Evolutionary conservation across 179 eudicot genomes (phyloP), one percentile per base, ranked within the genome.

Genomic region (Beta macrorhiza): DNA sequence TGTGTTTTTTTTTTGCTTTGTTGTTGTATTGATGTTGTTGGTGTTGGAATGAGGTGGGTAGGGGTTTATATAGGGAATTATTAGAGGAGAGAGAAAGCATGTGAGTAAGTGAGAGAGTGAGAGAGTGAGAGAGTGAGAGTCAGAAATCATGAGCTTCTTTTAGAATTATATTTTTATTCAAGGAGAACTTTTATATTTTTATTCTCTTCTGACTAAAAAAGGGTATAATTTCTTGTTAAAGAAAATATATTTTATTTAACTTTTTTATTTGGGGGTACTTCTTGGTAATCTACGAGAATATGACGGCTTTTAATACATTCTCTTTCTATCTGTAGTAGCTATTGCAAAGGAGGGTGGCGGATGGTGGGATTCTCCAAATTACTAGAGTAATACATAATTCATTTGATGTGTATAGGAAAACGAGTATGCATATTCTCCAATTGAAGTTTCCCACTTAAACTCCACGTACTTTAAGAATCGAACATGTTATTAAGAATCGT

Each of bases 61-160:
- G 83, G 79, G 81, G 82, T 83, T 83, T 86, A 83, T 86, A 86
- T 86, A 83, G 82, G 82, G 82, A 74, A 78, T 16, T 32, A 32
- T 32, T 20, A 44, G 62, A 71, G 61, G 74, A 75, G 68, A 78
- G 67, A 78, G 84, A 64, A 78, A 22, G 80, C 86, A 86, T 86
- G 86, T 84, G 89, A 63, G 72, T 63, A 56, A 79, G 74, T 22
- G 67, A 68, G 72, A 12, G 78, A 57, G 74, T 73, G 53, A 68
- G 72, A 12, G 78, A 57, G 74, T 73, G 53, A 37, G 37, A 22
- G 59, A 6, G 67, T n/a, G 67, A n/a, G 53, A 77, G 70, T 77
- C 75, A 32, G 49, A 74, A 80, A 70, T 84, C 75, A 74, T 49
- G 47, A 70, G 58, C 19, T 5, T 69, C 64, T 37, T 67, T 32